phyloP scores from a whole-genome alignment of 805 yeast species.

The Candida anglica region DNA sequence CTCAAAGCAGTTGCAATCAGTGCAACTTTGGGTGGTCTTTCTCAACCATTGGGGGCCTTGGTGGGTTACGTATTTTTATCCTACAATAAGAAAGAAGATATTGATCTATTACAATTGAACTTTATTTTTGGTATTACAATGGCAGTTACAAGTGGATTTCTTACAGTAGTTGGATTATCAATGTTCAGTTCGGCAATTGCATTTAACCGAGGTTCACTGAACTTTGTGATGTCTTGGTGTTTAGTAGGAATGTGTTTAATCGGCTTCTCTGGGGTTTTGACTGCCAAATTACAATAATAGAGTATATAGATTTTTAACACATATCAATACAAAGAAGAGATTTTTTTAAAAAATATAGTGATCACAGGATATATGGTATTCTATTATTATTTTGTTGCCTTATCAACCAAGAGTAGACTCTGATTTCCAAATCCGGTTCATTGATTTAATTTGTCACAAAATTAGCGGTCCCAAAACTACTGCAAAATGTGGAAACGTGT shows the following conservation, averaged over 20 bases:
- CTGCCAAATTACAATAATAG: constrained; percentile 5
- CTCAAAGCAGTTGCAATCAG: constrained; percentile 61
- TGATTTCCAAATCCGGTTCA: no score
- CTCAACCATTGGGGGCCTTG: constrained; percentile 89
- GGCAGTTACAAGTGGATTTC: constrained; percentile 77
- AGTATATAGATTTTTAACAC: no score
- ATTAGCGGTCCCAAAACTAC: no score
- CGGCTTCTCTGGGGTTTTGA: constrained; percentile 39
- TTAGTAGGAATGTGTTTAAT: constrained; percentile 57
- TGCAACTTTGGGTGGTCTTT: constrained; percentile 69
- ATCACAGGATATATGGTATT: no score
- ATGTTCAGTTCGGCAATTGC: constrained; percentile 82
- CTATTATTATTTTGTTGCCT: no score
- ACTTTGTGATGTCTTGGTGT: constrained; percentile 55
- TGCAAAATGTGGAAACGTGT: no score
- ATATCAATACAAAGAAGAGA: no score
- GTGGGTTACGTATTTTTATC: constrained; percentile 52
- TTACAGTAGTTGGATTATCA: constrained; percentile 75
- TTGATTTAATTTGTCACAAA: no score
- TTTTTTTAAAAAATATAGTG: no score
- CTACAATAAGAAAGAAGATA: constrained; percentile 29
- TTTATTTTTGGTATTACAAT: constrained; percentile 60
- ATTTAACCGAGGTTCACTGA: constrained; percentile 66
- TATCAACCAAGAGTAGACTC: no score
- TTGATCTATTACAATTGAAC: constrained; percentile 30